Evolutionary conservation across 805 yeast genomes (phyloP).

Genomic region (Yarrowia sp.): DNA sequence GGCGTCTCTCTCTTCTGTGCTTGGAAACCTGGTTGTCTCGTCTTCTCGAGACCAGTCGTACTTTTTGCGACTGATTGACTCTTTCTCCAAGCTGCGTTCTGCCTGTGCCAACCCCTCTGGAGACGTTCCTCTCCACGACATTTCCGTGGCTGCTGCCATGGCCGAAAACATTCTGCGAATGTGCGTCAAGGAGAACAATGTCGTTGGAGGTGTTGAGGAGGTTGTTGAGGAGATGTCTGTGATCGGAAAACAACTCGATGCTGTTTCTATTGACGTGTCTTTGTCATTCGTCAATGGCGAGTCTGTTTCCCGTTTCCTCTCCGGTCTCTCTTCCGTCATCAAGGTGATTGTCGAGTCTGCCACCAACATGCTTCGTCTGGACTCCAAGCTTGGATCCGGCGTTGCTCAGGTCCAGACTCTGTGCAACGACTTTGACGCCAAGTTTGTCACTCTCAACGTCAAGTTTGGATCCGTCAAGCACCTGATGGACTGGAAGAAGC

Average conservation of each 20-base stretch:
- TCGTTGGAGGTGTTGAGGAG: slow-evolving; percentile 9
- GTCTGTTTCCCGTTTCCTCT: neutral
- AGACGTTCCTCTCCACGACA: slow-evolving; percentile 65
- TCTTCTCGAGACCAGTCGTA: slow-evolving; percentile 51
- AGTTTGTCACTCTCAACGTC: neutral
- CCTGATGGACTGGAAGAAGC: slow-evolving; percentile 31
- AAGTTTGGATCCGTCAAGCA: neutral
- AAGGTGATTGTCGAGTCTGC: slow-evolving; percentile 6
- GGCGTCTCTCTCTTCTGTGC: slow-evolving; percentile 65
- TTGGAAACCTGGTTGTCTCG: slow-evolving; percentile 62
- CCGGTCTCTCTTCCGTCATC: neutral
- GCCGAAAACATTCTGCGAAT: slow-evolving; percentile 35
- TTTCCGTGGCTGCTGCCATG: slow-evolving; percentile 37
- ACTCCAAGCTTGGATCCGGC: neutral
- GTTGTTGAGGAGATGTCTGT: neutral
- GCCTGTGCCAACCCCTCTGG: slow-evolving; percentile 65
- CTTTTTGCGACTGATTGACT: slow-evolving; percentile 75
- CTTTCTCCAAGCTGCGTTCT: slow-evolving; percentile 79
- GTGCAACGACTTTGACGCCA: slow-evolving; percentile 10
- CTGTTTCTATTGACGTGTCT: neutral
- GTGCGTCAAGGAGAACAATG: slow-evolving; percentile 30
- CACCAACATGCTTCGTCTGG: slow-evolving; percentile 6
- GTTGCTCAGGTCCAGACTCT: slow-evolving; percentile 3
- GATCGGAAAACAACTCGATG: neutral
- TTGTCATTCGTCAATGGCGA: neutral